A percentile compares a stretch with the other conserved stretches of the same genome.
These are phyloP conservation scores for Jackrogersella minutella DNA, from an alignment of 495 filamentous ascomycete species.

Conservation along the genomic window DNA sequence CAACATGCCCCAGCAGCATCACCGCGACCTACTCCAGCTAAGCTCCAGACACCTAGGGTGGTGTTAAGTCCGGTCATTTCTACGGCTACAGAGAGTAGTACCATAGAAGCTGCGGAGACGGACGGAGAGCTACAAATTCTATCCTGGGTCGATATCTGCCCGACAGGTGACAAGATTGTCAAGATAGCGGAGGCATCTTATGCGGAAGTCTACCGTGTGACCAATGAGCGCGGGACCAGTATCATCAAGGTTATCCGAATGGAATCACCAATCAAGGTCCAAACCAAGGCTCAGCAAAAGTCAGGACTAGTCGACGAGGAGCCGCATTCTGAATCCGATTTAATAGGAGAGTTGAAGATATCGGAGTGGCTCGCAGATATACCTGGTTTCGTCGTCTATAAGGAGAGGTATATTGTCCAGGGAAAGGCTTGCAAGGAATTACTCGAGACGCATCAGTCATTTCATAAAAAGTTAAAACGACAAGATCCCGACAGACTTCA, in stretches of 20 bases:
- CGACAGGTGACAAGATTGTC: slow-evolving; percentile 55
- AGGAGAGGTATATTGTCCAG: slow-evolving; percentile 75
- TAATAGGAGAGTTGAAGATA: slow-evolving; percentile 70
- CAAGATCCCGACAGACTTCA: slow-evolving; percentile 66
- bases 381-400: slow-evolving; percentile 92
- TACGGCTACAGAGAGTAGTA: background rate
- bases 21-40: slow-evolving; percentile 6
- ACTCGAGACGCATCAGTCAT: slow-evolving; percentile 67
- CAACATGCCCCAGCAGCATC: slow-evolving; percentile 23
- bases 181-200: slow-evolving; percentile 77
- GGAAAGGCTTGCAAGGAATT: slow-evolving; percentile 72
- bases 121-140: slow-evolving; percentile 45
- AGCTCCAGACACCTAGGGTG: slow-evolving; percentile 7
- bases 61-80: slow-evolving; percentile 3
- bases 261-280: slow-evolving; percentile 53
- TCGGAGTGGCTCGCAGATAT: slow-evolving; percentile 78
- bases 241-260: slow-evolving; percentile 64
- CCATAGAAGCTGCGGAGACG: background rate
- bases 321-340: slow-evolving; percentile 52
- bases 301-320: slow-evolving; percentile 58
- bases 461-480: slow-evolving; percentile 66
- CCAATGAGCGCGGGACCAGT: slow-evolving; percentile 54
- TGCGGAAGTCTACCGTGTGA: slow-evolving; percentile 72
- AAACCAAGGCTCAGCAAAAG: slow-evolving; percentile 57
- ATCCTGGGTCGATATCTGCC: slow-evolving; percentile 62